These are phyloP conservation scores for Nosema muscidifuracis DNA, from an alignment of 371 early-diverging fungal species.

Conservation along the genomic window DNA sequence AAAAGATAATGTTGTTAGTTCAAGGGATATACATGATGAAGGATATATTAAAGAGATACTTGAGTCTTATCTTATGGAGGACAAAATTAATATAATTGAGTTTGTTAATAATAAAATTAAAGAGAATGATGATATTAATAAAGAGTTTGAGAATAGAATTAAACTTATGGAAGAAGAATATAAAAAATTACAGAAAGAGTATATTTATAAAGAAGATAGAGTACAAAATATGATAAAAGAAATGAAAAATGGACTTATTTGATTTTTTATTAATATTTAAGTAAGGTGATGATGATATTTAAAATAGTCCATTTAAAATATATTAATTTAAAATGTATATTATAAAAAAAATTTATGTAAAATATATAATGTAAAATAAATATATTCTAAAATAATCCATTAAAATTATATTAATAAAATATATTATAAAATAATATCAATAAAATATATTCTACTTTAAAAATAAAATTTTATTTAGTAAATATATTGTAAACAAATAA, in stretches of 20 bases:
- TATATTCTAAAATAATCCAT: slow-evolving; percentile 3
- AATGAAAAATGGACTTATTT: slow-evolving; percentile 1
- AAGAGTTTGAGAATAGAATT: slow-evolving; percentile 1
- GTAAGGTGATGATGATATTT: not conserved
- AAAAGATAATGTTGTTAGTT: slow-evolving; percentile 1
- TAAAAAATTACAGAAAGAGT: slow-evolving; percentile 5
- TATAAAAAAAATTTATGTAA: not conserved
- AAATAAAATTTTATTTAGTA: slow-evolving; percentile 16
- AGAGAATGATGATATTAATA: slow-evolving; percentile 22
- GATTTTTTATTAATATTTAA: not conserved
- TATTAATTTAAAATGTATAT: no score
- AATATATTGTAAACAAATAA: slow-evolving; percentile 15
- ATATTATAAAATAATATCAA: no score
- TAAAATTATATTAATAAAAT: no score
- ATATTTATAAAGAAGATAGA: not conserved
- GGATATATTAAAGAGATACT: slow-evolving; percentile 49
- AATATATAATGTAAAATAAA: not conserved
- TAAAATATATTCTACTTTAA: no score
- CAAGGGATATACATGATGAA: slow-evolving; percentile 27
- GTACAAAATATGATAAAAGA: not conserved
- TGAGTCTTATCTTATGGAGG: slow-evolving; percentile 32
- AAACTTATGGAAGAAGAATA: slow-evolving; percentile 14
- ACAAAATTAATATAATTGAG: slow-evolving; percentile 11
- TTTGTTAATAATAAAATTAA: slow-evolving; percentile 14
- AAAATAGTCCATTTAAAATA: no score